phyloP scores from a whole-genome alignment of 2,329 filamentous ascomycete species.

The Pestalotiopsis sp. region DNA sequence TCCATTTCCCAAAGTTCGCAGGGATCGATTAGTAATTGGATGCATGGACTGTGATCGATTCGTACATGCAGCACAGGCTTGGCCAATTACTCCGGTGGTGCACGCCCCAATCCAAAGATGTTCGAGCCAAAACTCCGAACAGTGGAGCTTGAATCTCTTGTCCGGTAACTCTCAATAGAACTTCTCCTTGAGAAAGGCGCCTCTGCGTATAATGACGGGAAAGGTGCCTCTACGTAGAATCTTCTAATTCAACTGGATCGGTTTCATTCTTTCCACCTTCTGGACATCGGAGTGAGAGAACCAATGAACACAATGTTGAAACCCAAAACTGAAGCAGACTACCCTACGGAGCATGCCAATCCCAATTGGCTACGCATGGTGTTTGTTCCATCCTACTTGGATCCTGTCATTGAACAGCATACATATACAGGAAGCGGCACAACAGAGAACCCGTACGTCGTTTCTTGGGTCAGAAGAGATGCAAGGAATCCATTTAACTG shows the following conservation, averaged over 20 bases:
- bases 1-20: background rate
- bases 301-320: background rate
- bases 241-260: background rate
- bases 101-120: background rate
- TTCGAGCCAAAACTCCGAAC: background rate
- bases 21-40: background rate
- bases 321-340: background rate
- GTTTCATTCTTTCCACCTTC: background rate
- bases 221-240: background rate
- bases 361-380: background rate
- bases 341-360: background rate
- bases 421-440: background rate
- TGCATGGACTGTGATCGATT: no score
- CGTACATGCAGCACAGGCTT: background rate
- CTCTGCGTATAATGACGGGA: background rate
- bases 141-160: background rate
- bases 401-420: background rate
- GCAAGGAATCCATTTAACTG: conserved; percentile 57
- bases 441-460: conserved; percentile 49
- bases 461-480: conserved; percentile 54
- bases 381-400: background rate
- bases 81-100: background rate
- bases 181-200: background rate
- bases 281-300: background rate
- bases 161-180: background rate